These are phyloP conservation scores for Phalaenopsis equestris DNA, from an alignment of 106 monocot genomes.

Conservation along the genomic window DNA sequence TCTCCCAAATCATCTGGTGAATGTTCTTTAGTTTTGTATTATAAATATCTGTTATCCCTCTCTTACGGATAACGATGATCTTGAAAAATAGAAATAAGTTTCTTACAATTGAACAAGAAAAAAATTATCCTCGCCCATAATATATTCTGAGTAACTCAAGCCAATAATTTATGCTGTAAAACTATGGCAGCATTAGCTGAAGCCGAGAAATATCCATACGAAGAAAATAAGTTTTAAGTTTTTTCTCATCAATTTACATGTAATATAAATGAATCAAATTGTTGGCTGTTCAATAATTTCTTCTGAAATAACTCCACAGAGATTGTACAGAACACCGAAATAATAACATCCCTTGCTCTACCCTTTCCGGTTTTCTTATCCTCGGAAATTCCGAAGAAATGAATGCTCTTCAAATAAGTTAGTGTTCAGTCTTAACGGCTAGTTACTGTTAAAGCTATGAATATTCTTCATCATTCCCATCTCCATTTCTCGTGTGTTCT, in stretches of 20 bases:
- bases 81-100: too few species aligned
- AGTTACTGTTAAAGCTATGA: neutral
- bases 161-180: too few species aligned
- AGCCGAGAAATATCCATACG: too few species aligned
- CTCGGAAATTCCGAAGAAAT: neutral
- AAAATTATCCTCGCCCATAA: too few species aligned
- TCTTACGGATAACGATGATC: too few species aligned
- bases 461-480: conserved; percentile 18
- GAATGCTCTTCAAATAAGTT: neutral
- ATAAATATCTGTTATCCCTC: too few species aligned
- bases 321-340: neutral
- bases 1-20: too few species aligned
- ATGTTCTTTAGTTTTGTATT: too few species aligned
- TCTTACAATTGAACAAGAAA: too few species aligned
- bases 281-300: neutral
- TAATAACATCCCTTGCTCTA: neutral
- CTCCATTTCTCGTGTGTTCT: conserved; percentile 20
- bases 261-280: neutral
- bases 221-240: neutral
- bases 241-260: neutral
- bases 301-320: neutral
- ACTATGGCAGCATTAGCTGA: too few species aligned
- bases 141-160: too few species aligned
- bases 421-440: neutral
- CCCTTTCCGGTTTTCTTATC: neutral